phyloP scores from a whole-genome alignment of 1,284 basidiomycete species.

The Athelia psychrophila region DNA sequence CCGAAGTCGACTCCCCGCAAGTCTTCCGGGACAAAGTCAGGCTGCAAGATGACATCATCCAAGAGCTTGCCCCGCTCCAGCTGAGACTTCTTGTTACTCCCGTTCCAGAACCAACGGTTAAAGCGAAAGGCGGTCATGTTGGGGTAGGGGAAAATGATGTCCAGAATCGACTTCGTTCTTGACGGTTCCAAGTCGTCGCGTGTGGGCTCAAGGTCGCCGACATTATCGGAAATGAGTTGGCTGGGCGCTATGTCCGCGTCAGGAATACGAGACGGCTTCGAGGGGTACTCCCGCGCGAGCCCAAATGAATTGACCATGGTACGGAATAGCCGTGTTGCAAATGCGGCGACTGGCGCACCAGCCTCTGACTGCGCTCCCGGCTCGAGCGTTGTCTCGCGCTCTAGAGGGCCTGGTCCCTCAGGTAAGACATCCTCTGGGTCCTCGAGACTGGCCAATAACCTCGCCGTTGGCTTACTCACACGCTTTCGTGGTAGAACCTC shows the following conservation, averaged over 20 bases:
- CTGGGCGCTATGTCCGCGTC: neutral
- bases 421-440: neutral
- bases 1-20: neutral
- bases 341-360: neutral
- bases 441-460: too few species aligned
- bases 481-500: neutral
- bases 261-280: neutral
- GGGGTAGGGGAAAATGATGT: slow-evolving; percentile 1
- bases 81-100: neutral
- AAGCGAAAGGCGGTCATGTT: neutral
- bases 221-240: neutral
- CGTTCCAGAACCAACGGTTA: neutral
- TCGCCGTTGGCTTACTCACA: neutral
- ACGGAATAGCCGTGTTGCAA: neutral
- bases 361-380: neutral
- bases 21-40: neutral
- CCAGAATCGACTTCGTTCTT: neutral
- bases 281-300: neutral
- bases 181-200: neutral
- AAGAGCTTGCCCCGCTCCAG: neutral
- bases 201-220: neutral
- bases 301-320: neutral
- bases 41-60: neutral
- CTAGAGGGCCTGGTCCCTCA: slow-evolving; percentile 1
- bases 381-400: neutral